Base-by-base conservation (phyloP, 495 filamentous ascomycete species). In the Melanomma pulvis-pyrius region DNA sequence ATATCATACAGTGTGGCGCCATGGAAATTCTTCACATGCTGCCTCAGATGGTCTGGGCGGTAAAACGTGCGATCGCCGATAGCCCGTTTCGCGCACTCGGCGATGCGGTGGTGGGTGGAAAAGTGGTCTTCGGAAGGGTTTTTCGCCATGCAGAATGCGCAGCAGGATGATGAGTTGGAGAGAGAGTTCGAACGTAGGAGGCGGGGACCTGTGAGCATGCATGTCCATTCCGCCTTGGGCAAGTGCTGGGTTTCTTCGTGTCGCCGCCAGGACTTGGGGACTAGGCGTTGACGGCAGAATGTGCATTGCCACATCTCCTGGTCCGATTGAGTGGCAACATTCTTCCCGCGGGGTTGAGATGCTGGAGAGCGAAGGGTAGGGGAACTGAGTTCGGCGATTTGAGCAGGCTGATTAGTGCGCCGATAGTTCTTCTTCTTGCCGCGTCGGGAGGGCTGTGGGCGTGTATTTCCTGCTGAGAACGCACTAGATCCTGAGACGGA, bases 181-280 rank as follows among this genome's bases (percentile, higher is more conserved):
- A 50, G 51, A 34, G 63, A 67, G 5, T 39, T 51, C n/a, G n/a
- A n/a, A n/a, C n/a, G n/a, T n/a, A n/a, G n/a, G 17, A 71, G 52
- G 17, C 69, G 64, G 1, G 71, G 64, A 1, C 71, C 68, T 32
- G 59, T 44, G 22, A 66, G 60, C 71, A 74, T 74, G 61, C 71
- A 74, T 4, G 60, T 69, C 69, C 69, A 74, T 44, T 65, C 46
- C 1, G 61, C 22, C 1, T 55, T 60, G 1, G 64, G 71, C 5
- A 63, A 46, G 41, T 74, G 71, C 51, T 69, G 68, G 3, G 71
- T 70, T 53, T 74, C 71, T 57, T 74, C 71, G 62, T 74, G 71
- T 12, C 71, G 68, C 15, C 65, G 68, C 71, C 71, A 74, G 29
- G 63, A 65, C 36, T 69, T 74, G 21, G 63, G 65, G 13, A 62